phyloP scores from a whole-genome alignment of 2,329 filamentous ascomycete genomes.

The Cercospora zeae-maydis region DNA sequence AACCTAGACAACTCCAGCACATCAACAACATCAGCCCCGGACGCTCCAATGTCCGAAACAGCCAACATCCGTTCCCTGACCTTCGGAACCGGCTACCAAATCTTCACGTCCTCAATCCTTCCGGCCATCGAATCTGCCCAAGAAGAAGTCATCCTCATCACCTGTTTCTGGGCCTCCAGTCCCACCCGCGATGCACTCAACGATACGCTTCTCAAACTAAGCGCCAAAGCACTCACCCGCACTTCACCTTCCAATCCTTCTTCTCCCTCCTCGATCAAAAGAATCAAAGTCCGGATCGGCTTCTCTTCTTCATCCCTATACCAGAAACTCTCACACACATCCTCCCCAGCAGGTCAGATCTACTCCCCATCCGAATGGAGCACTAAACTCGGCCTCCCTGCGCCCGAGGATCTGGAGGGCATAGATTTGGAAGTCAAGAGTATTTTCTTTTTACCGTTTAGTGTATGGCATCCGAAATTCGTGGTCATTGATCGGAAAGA shows the following conservation, averaged over 20 bases:
- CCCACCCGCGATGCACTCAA: conserved; percentile 57
- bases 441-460: conserved; percentile 74
- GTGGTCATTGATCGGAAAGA: conserved; percentile 65
- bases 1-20: neutral
- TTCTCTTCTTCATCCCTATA: conserved; percentile 70
- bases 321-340: conserved; percentile 72
- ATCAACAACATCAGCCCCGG: neutral
- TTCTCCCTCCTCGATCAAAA: conserved; percentile 15
- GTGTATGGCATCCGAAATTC: conserved; percentile 86
- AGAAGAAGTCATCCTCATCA: conserved; percentile 69
- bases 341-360: conserved; percentile 57
- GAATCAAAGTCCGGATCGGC: conserved; percentile 65
- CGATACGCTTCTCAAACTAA: conserved; percentile 58
- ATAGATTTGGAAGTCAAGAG: conserved; percentile 71
- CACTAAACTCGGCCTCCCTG: conserved; percentile 61
- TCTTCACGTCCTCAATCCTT: conserved; percentile 48
- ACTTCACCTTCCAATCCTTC: neutral
- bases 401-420: conserved; percentile 51
- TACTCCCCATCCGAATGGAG: conserved; percentile 61
- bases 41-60: conserved; percentile 1
- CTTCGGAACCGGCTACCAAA: conserved; percentile 45
- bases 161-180: conserved; percentile 77
- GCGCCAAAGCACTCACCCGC: conserved; percentile 41
- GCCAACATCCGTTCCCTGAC: conserved; percentile 37
- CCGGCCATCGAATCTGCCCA: conserved; percentile 60